These are phyloP conservation scores for Claviceps monticola DNA, from an alignment of 2,329 filamentous ascomycete genomes.

Conservation along the genomic window DNA sequence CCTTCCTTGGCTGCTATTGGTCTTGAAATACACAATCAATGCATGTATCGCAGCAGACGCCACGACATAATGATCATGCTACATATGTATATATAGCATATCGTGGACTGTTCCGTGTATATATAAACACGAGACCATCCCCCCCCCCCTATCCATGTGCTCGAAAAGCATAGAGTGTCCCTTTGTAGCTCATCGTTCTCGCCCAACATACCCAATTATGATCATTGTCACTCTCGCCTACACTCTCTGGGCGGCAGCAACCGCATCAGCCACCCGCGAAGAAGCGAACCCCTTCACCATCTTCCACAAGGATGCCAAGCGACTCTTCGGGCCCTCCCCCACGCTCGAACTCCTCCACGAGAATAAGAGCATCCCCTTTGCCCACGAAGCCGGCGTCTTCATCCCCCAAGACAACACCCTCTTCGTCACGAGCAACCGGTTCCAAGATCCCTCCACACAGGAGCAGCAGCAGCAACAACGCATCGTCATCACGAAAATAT, in stretches of 20 bases:
- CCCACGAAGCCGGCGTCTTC: constrained; percentile 32
- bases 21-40: no score
- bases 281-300: neutral
- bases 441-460: constrained; percentile 9
- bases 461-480: constrained; percentile 7
- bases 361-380: constrained; percentile 28
- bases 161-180: no score
- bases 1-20: no score
- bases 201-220: no score
- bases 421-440: constrained; percentile 22
- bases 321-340: constrained; percentile 21
- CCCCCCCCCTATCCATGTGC: no score
- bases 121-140: no score
- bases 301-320: constrained; percentile 7
- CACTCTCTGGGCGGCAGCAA: neutral
- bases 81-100: no score
- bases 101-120: no score
- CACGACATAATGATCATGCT: no score
- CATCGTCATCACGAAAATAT: constrained; percentile 18
- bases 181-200: no score
- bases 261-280: neutral
- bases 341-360: constrained; percentile 23
- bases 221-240: neutral
- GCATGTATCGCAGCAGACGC: no score
- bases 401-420: constrained; percentile 15